A percentile compares a stretch with the other conserved stretches of the same genome.
Conservation (phyloP, 2,329 filamentous ascomycete species). For the Cladobotryum mycophilum region DNA sequence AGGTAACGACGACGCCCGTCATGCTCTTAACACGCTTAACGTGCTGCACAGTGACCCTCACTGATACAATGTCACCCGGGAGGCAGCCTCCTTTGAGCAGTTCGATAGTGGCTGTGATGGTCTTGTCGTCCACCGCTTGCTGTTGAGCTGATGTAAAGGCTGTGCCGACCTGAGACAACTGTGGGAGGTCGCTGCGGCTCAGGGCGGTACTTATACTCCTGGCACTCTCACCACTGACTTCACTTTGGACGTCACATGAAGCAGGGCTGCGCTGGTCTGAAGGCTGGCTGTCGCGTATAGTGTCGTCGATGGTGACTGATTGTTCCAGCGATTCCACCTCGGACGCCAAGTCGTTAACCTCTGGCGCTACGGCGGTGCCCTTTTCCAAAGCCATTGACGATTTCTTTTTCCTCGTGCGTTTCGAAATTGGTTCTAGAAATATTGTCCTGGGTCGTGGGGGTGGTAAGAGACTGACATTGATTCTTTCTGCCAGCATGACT, state of each 20-base stretch:
- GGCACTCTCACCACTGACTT: conserved; percentile 64
- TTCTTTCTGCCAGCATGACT: conserved; percentile 69
- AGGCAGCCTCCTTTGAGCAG: conserved; percentile 76
- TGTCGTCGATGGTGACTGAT: conserved; percentile 34
- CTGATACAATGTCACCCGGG: conserved; percentile 73
- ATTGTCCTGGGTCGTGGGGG: conserved; percentile 76
- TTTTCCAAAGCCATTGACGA: conserved; percentile 38
- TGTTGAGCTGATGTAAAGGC: conserved; percentile 31
- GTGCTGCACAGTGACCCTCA: conserved; percentile 78
- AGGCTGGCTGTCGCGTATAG: conserved; percentile 26
- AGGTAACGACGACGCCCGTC: conserved; percentile 84
- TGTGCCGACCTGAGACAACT: conserved; percentile 25
- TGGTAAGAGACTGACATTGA: conserved; percentile 73
- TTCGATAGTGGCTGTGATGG: conserved; percentile 81
- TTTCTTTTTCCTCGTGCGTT: conserved; percentile 57
- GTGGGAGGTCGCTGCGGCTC: conserved; percentile 43
- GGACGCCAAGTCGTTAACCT: conserved; percentile 30
- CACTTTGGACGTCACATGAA: conserved; percentile 55
- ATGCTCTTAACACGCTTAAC: conserved; percentile 85
- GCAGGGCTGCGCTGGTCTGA: conserved; percentile 36
- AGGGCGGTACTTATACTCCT: conserved; percentile 60
- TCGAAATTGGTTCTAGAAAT: conserved; percentile 80
- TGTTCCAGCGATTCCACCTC: conserved; percentile 35
- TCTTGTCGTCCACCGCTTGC: conserved; percentile 56
- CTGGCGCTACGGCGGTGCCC: conserved; percentile 34